Evolutionary conservation across 805 yeast genomes (phyloP), one percentile per base, ranked within the genome.

Genomic region (Suhomyces pyralidae): DNA sequence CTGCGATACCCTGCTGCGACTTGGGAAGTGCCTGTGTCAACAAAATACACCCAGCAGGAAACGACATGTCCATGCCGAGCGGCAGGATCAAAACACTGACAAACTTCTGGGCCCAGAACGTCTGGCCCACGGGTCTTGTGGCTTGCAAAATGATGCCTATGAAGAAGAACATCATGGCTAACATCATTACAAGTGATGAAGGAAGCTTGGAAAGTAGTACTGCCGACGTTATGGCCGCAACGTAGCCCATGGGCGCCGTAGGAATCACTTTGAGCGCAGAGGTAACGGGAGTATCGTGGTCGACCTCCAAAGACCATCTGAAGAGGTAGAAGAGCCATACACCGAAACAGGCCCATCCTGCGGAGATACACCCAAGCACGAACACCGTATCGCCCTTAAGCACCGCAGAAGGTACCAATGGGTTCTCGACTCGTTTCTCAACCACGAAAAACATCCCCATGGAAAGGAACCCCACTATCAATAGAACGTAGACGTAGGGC

Each of bases 211-310:
- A 26, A 7, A 60, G 47, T 6, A 58, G 40, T 22, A 40, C 25
- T 5, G 55, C 56, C 1, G 57, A 32, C 8, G 51, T 17, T 26
- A 49, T 49, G 1, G 61, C 60, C 12, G 63, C 63, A 5, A 45
- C 42, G 36, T 48, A 56, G 2, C 63, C 63, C 20, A 44, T 46
- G 7, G 56, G 25, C 7, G 44, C 34, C 10, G 55, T 42, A 0
- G 73, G 69, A 14, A 63, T 54, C 34, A 58, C 53, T 32, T 61
- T 53, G 3, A 59, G 62, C 0, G 66, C 63, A 3, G 58, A 30
- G 45, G 51, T 25, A 12, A 58, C 50, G 9, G 61, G 53, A 7
- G 43, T 26, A 17, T 38, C 45, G 7, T 48, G 46, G 32, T 60
- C 60, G 10, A 58, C 52, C 8, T 25, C 43, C 15, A 53, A 40